These are phyloP conservation scores for Auricularia sp. DNA, from an alignment of 768 basidiomycete species.

Conservation along the genomic window DNA sequence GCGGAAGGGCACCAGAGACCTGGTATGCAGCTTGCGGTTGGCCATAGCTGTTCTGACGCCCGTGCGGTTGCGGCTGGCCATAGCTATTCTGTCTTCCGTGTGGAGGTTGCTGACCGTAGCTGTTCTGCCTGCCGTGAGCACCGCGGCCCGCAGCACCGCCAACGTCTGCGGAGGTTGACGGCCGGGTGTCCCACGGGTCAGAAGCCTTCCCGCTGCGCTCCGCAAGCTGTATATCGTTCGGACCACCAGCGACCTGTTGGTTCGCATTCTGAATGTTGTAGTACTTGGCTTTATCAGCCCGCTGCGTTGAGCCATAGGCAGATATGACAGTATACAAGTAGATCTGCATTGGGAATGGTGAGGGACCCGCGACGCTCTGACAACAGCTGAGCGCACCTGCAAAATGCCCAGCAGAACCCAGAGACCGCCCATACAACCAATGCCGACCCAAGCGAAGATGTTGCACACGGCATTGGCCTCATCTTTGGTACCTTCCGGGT, in stretches of 20 bases:
- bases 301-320: conserved; percentile 64
- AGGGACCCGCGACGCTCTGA: conserved; percentile 30
- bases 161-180: conserved; percentile 28
- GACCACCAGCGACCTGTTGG: neutral
- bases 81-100: conserved; percentile 42
- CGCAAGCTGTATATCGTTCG: conserved; percentile 50
- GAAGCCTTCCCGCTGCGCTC: conserved; percentile 44
- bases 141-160: conserved; percentile 23
- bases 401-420: conserved; percentile 74
- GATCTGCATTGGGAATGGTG: conserved; percentile 30
- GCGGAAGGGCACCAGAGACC: neutral
- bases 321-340: conserved; percentile 40
- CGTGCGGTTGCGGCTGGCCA: conserved; percentile 9
- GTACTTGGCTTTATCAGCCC: conserved; percentile 67
- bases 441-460: conserved; percentile 85
- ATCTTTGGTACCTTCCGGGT: conserved; percentile 18
- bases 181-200: conserved; percentile 49
- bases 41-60: conserved; percentile 9
- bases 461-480: conserved; percentile 71
- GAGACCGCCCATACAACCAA: conserved; percentile 83
- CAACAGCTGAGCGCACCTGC: conserved; percentile 42
- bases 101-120: neutral
- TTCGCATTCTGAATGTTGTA: conserved; percentile 33
- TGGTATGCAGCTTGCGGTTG: neutral
- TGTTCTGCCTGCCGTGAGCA: conserved; percentile 40